Evolutionary conservation across 148 eudicot species (phyloP).

Genomic region (Cornus kousa): DNA sequence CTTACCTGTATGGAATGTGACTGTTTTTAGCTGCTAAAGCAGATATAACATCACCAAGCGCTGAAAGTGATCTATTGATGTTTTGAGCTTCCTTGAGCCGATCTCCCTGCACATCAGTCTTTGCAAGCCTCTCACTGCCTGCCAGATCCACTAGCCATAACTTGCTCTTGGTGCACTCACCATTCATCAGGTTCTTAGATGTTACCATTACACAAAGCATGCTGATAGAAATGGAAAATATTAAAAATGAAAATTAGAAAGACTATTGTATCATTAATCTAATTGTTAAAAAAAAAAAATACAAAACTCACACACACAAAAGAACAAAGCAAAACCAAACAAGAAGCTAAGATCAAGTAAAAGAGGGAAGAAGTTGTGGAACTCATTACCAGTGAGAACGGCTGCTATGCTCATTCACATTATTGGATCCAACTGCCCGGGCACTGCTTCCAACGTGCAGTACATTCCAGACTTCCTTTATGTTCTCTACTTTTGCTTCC

Average conservation of each 20-base stretch:
- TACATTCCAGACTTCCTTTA: slow-evolving; percentile 81
- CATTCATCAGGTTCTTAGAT: slow-evolving; percentile 76
- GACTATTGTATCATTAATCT: not conserved
- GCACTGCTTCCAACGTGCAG: slow-evolving; percentile 84
- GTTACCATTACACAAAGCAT: slow-evolving; percentile 81
- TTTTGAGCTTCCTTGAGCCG: slow-evolving; percentile 94
- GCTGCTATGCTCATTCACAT: slow-evolving; percentile 94
- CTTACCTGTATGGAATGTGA: slow-evolving; percentile 88
- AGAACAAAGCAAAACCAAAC: not conserved
- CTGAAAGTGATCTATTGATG: slow-evolving; percentile 85
- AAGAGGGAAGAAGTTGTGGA: not conserved
- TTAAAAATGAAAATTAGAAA: not conserved
- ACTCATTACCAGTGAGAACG: slow-evolving; percentile 83
- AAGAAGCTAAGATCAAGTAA: not conserved
- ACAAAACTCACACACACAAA: not conserved
- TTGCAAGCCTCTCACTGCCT: slow-evolving; percentile 94
- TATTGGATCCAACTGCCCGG: slow-evolving; percentile 90
- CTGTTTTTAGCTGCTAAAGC: slow-evolving; percentile 85
- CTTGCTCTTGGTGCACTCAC: slow-evolving; percentile 94
- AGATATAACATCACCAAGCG: slow-evolving; percentile 94
- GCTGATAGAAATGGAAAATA: slow-evolving; percentile 34
- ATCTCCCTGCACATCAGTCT: slow-evolving; percentile 89
- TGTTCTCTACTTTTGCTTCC: slow-evolving; percentile 76
- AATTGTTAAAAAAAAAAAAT: not conserved
- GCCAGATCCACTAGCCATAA: slow-evolving; percentile 99